These are phyloP conservation scores for Pogostemon cablin DNA, from an alignment of 257 asterid genomes.

Conservation along the genomic window DNA sequence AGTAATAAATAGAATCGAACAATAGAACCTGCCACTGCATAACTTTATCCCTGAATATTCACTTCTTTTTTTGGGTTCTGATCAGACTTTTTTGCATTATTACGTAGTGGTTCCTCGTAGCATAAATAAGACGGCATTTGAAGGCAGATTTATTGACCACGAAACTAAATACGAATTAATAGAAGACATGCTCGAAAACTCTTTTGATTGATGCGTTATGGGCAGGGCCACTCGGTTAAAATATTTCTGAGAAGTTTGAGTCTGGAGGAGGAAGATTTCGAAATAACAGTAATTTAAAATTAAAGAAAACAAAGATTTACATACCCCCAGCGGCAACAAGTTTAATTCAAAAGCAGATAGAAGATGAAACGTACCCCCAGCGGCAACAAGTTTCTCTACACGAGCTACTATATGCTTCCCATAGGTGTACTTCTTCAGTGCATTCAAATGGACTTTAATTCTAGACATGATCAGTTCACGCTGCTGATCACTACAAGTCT, in stretches of 20 bases:
- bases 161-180: not conserved
- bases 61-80: not conserved
- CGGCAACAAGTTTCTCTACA: constrained; percentile 76
- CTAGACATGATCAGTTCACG: constrained; percentile 76
- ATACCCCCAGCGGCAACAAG: constrained; percentile 78
- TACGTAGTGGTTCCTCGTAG: not conserved
- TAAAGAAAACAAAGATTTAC: constrained; percentile 9
- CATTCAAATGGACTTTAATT: constrained; percentile 69
- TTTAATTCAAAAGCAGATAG: constrained; percentile 23
- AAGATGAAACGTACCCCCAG: constrained; percentile 72
- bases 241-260: not conserved
- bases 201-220: not conserved
- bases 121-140: not conserved
- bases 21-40: not conserved
- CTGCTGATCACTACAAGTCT: constrained; percentile 74
- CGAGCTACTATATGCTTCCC: constrained; percentile 83
- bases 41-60: not conserved
- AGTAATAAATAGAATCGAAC: not conserved
- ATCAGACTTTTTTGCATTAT: not conserved
- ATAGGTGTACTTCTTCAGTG: constrained; percentile 76
- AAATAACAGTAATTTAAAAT: not conserved
- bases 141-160: not conserved
- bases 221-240: not conserved
- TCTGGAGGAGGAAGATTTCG: not conserved
- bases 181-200: not conserved